These are phyloP conservation scores for Diversispora epigaea DNA, from an alignment of 192 early-diverging fungal species.

Conservation along the genomic window DNA sequence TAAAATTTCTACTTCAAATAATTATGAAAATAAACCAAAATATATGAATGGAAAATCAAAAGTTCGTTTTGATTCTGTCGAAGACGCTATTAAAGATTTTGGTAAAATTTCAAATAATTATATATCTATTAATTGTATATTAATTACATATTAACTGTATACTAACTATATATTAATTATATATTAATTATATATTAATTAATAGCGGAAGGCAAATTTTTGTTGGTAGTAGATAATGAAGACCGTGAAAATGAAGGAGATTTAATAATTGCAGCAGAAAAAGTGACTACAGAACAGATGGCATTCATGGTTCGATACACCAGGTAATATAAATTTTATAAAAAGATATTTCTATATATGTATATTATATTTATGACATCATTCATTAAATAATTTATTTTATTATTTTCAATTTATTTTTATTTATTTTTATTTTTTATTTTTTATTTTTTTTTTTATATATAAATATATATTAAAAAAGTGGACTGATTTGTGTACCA, in stretches of 20 bases:
- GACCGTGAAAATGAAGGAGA: conserved; percentile 99
- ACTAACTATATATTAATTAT: not conserved
- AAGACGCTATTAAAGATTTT: conserved; percentile 63
- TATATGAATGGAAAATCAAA: not conserved
- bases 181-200: not conserved
- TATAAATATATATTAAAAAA: conserved; percentile 32
- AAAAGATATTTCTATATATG: not conserved
- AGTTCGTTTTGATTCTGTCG: conserved; percentile 61
- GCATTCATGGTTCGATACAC: conserved; percentile 96
- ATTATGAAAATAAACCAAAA: not conserved
- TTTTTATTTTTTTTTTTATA: not conserved
- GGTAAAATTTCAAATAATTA: conserved; percentile 43
- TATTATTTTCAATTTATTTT: not conserved
- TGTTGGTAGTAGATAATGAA: conserved; percentile 95
- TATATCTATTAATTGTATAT: not conserved
- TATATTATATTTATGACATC: not conserved
- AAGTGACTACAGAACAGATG: conserved; percentile 85
- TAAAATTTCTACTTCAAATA: no score
- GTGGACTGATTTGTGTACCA: conserved; percentile 91
- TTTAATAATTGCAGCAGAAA: conserved; percentile 95
- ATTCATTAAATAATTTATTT: no score
- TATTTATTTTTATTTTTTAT: no score
- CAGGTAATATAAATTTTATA: conserved; percentile 53
- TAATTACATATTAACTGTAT: not conserved
- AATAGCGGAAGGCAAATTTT: conserved; percentile 75